Conservation (phyloP, 768 basidiomycete species). For the Sistotremastrum niveocremeum region DNA sequence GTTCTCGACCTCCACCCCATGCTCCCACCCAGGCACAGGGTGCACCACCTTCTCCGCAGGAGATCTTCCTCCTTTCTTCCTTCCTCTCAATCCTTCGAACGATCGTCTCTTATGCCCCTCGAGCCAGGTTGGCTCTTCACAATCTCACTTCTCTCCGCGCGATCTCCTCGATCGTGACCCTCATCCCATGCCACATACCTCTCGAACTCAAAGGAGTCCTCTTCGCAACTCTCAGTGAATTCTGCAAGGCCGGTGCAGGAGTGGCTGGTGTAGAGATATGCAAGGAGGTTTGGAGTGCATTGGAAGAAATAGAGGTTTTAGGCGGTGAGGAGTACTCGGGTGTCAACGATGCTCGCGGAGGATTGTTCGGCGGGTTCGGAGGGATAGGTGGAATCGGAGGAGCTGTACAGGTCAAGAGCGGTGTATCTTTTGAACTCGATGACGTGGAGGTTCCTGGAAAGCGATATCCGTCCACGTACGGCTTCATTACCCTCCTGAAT, state of each 20-base stretch:
- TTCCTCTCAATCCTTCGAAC: conserved; percentile 71
- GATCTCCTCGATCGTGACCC: conserved; percentile 62
- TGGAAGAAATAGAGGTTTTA: conserved; percentile 69
- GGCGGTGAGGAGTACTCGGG: conserved; percentile 3
- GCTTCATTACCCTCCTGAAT: conserved; percentile 72
- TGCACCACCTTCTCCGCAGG: conserved; percentile 44
- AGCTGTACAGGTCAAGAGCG: conserved; percentile 47
- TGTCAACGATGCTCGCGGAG: too few relatives aligned
- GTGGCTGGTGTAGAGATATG: conserved; percentile 64
- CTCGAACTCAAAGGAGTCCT: conserved; percentile 83
- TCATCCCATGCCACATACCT: conserved; percentile 71
- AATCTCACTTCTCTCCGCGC: conserved; percentile 70
- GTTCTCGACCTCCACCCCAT: conserved; percentile 20
- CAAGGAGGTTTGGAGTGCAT: conserved; percentile 65
- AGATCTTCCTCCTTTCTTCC: conserved; percentile 64
- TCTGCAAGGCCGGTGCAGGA: conserved; percentile 73
- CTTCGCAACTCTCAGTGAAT: conserved; percentile 68
- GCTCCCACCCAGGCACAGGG: conserved; percentile 30
- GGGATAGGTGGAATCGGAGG: conserved; percentile 33
- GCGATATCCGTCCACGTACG: conserved; percentile 78
- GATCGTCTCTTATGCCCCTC: conserved; percentile 60
- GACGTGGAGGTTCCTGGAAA: conserved; percentile 70
- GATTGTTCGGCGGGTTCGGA: neutral
- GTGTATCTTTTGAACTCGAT: conserved; percentile 78
- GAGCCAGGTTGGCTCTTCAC: conserved; percentile 66